Evolutionary conservation across 2,329 filamentous ascomycete species (phyloP).

Genomic region (Phyllosticta citribraziliensis): DNA sequence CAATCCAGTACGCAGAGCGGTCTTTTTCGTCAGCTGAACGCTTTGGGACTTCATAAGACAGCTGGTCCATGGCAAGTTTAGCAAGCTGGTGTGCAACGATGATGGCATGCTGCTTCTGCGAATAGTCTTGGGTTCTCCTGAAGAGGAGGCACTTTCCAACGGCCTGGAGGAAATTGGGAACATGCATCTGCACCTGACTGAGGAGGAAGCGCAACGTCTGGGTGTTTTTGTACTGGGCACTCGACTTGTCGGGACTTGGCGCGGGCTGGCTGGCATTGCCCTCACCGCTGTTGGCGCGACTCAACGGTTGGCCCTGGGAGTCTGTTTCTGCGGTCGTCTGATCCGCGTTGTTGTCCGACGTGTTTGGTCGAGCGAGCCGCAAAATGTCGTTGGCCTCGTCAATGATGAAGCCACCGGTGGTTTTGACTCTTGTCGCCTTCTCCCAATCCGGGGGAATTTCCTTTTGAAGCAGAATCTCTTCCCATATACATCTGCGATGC

Average conservation of each 20-base stretch:
- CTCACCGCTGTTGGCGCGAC: constrained; percentile 10
- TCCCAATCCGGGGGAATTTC: constrained; percentile 63
- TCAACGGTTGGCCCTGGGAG: constrained; percentile 8
- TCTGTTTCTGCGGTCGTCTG: constrained; percentile 12
- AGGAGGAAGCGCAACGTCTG: constrained; percentile 67
- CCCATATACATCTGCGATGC: constrained; percentile 70
- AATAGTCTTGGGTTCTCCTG: constrained; percentile 60
- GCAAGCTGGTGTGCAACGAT: constrained; percentile 61
- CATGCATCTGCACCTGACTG: constrained; percentile 65
- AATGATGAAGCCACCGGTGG: constrained; percentile 28
- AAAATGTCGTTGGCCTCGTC: constrained; percentile 32
- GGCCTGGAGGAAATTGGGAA: constrained; percentile 78
- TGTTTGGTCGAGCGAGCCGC: constrained; percentile 13
- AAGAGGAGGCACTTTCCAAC: constrained; percentile 73
- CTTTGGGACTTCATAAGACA: constrained; percentile 43
- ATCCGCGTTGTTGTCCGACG: background rate
- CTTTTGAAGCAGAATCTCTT: constrained; percentile 67
- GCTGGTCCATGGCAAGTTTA: constrained; percentile 56
- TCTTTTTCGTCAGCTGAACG: constrained; percentile 47
- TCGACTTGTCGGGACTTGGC: constrained; percentile 14
- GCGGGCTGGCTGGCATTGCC: constrained; percentile 12
- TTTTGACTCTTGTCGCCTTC: constrained; percentile 34
- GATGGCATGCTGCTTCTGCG: constrained; percentile 50
- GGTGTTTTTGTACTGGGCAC: constrained; percentile 57
- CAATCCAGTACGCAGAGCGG: constrained; percentile 67